phyloP scores from a whole-genome alignment of 2,329 filamentous ascomycete genomes.

The Aspergillus melleus region DNA sequence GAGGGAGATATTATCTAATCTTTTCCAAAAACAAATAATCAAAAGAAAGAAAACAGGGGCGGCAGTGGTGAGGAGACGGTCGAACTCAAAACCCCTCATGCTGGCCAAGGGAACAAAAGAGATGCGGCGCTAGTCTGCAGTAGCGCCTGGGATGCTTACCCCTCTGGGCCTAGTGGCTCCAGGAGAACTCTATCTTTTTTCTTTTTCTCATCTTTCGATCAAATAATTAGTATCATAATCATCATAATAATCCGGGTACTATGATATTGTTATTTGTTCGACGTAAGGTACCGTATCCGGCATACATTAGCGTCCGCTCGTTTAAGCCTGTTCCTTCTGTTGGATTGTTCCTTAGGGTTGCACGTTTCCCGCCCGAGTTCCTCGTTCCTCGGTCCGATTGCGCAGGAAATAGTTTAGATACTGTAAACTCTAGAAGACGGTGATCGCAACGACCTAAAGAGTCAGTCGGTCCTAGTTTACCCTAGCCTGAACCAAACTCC shows the following conservation, averaged over 20 bases:
- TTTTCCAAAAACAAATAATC: background rate
- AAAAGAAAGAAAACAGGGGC: background rate
- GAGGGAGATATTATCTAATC: too few relatives aligned
- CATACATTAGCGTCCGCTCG: too few relatives aligned
- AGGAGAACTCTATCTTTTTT: background rate
- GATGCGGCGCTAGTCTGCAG: background rate
- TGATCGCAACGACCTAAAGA: background rate
- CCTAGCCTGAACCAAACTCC: background rate
- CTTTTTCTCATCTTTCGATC: background rate
- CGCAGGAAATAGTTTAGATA: background rate
- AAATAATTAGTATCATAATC: too few relatives aligned
- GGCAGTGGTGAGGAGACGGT: constrained; percentile 3
- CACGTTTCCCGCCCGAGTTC: too few relatives aligned
- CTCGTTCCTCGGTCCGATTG: too few relatives aligned
- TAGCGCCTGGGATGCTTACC: constrained; percentile 12
- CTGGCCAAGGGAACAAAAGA: background rate
- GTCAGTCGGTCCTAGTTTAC: background rate
- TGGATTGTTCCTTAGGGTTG: too few relatives aligned
- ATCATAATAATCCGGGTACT: too few relatives aligned
- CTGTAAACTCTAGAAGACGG: too few relatives aligned
- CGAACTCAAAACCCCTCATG: constrained; percentile 2
- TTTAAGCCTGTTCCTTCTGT: too few relatives aligned
- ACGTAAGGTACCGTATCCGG: too few relatives aligned
- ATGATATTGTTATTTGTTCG: too few relatives aligned
- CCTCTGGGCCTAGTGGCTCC: constrained; percentile 9